A percentile compares a stretch with the other conserved stretches of the same genome.
phyloP scores from a whole-genome alignment of 805 yeast species.

The Dipodascus geniculatus region DNA sequence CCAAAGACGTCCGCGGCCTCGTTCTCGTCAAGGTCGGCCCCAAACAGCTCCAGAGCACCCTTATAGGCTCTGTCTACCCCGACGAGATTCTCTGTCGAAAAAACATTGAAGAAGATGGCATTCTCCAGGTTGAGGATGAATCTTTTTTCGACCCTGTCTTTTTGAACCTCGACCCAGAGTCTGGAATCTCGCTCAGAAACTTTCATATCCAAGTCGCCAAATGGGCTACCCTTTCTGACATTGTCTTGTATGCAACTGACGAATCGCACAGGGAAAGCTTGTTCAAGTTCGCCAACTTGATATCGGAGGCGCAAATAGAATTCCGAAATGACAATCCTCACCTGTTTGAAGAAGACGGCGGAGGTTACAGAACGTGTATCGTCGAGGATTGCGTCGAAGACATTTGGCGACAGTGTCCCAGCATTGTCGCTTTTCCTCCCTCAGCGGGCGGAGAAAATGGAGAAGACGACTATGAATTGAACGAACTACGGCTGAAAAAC shows the following conservation, averaged over 20 bases:
- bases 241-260: conserved; percentile 61
- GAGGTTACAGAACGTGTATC: conserved; percentile 16
- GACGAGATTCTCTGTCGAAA: conserved; percentile 13
- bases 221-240: conserved; percentile 59
- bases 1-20: conserved; percentile 16
- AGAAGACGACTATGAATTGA: conserved; percentile 8
- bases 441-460: not conserved
- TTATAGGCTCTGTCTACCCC: conserved; percentile 18
- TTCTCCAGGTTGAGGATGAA: conserved; percentile 3
- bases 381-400: not conserved
- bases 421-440: conserved; percentile 14
- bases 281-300: conserved; percentile 10
- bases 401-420: not conserved
- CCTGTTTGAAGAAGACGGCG: conserved; percentile 11
- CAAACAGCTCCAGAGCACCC: conserved; percentile 11
- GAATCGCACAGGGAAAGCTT: conserved; percentile 15
- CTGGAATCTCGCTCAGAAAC: conserved; percentile 69
- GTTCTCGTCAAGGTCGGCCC: conserved; percentile 20
- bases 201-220: conserved; percentile 83
- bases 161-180: conserved; percentile 49
- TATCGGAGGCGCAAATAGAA: conserved; percentile 13
- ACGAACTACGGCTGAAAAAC: conserved; percentile 18
- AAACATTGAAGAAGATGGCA: conserved; percentile 11
- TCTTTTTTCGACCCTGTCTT: conserved; percentile 36
- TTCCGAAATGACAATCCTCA: conserved; percentile 12